Evolutionary conservation across 805 yeast genomes (phyloP).

Genomic region (Myxozyma geophila): DNA sequence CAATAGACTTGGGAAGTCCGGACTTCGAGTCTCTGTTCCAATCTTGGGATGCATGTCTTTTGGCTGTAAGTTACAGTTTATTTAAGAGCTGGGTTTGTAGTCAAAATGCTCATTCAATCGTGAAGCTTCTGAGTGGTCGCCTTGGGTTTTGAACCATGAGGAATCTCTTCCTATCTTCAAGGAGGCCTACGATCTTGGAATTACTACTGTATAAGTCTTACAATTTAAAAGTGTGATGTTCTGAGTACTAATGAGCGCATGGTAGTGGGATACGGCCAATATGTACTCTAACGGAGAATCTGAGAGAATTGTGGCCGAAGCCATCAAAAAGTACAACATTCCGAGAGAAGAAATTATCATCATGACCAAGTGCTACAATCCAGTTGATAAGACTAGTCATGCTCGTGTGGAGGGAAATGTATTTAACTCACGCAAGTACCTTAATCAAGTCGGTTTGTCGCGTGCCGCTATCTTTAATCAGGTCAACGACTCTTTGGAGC

Average conservation of each 20-base stretch:
- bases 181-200: slow-evolving; percentile 46
- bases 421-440: slow-evolving; percentile 45
- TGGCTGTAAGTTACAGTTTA: slow-evolving; percentile 25
- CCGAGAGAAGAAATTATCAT: slow-evolving; percentile 60
- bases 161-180: slow-evolving; percentile 31
- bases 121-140: slow-evolving; percentile 33
- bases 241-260: neutral
- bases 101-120: neutral
- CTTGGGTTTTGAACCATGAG: slow-evolving; percentile 32
- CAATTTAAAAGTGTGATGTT: neutral
- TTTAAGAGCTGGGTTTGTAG: neutral
- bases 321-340: slow-evolving; percentile 56
- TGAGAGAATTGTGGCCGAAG: slow-evolving; percentile 56
- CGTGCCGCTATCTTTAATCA: slow-evolving; percentile 56
- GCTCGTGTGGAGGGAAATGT: slow-evolving; percentile 26
- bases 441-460: slow-evolving; percentile 55
- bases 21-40: slow-evolving; percentile 31
- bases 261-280: slow-evolving; percentile 51
- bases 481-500: slow-evolving; percentile 47
- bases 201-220: slow-evolving; percentile 43
- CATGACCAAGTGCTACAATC: slow-evolving; percentile 50
- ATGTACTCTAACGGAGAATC: slow-evolving; percentile 52
- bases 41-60: slow-evolving; percentile 37
- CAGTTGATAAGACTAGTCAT: slow-evolving; percentile 36
- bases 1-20: slow-evolving; percentile 32